These are phyloP conservation scores for Amphichorda felina DNA, from an alignment of 2,329 filamentous ascomycete genomes.

Conservation along the genomic window DNA sequence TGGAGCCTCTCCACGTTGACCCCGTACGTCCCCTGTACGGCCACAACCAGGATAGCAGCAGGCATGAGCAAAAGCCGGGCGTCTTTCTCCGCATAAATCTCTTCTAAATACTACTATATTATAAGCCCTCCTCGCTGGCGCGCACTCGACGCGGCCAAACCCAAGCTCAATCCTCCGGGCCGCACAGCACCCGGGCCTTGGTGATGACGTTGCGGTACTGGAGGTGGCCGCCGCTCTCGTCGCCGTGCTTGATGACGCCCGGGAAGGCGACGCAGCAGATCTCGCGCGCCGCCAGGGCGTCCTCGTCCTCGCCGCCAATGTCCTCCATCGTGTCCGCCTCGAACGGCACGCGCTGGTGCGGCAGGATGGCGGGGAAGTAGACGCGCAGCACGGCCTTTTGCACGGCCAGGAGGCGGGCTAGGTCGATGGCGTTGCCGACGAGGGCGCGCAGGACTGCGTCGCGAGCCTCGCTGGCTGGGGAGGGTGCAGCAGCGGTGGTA, in stretches of 20 bases:
- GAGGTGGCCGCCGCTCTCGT: constrained; percentile 49
- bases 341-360: constrained; percentile 43
- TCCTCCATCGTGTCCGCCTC: constrained; percentile 53
- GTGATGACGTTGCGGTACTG: constrained; percentile 52
- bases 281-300: constrained; percentile 35
- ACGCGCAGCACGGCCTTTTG: constrained; percentile 48
- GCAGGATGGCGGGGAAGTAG: constrained; percentile 39
- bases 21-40: too few relatives aligned
- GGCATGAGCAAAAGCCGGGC: too few relatives aligned
- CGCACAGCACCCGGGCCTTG: constrained; percentile 54
- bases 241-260: constrained; percentile 50
- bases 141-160: too few relatives aligned
- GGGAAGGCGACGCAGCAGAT: constrained; percentile 54
- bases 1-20: too few relatives aligned
- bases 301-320: constrained; percentile 49
- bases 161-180: constrained; percentile 21
- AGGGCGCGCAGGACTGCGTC: constrained; percentile 42
- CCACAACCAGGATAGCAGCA: too few relatives aligned
- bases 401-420: constrained; percentile 42
- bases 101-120: too few relatives aligned
- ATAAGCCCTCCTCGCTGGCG: too few relatives aligned
- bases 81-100: too few relatives aligned
- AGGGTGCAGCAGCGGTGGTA: constrained; percentile 9
- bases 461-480: constrained; percentile 26
- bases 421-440: constrained; percentile 39